These are phyloP conservation scores for Santalum album DNA, from an alignment of 164 flowering plant species.

Conservation along the genomic window DNA sequence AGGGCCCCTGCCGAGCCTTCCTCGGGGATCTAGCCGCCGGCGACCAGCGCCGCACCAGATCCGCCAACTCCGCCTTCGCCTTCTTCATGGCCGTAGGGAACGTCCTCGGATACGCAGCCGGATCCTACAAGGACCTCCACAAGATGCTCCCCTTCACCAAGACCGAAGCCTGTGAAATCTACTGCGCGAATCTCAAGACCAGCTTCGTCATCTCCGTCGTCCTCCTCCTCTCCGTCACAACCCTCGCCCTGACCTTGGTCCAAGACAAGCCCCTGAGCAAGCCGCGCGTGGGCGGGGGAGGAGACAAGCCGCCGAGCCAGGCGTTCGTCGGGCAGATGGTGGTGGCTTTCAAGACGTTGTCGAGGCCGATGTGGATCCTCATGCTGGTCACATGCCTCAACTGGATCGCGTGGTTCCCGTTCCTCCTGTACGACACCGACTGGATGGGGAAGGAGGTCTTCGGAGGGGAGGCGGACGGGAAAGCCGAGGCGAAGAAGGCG, in stretches of 20 bases:
- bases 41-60: constrained; percentile 21
- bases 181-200: constrained; percentile 72
- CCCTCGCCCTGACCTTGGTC: constrained; percentile 28
- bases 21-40: constrained; percentile 49
- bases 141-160: constrained; percentile 47
- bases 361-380: constrained; percentile 52
- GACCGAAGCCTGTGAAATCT: constrained; percentile 54
- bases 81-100: constrained; percentile 89
- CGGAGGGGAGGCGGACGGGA: constrained; percentile 40
- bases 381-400: constrained; percentile 60
- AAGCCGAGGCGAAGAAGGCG: too few species aligned
- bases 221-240: constrained; percentile 34
- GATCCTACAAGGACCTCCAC: constrained; percentile 40
- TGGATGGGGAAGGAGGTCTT: constrained; percentile 88
- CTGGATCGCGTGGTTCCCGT: constrained; percentile 90
- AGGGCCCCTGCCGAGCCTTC: constrained; percentile 59
- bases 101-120: constrained; percentile 68
- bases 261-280: constrained; percentile 23
- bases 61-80: constrained; percentile 44
- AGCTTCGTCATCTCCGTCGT: constrained; percentile 55
- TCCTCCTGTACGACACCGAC: constrained; percentile 60
- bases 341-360: constrained; percentile 30
- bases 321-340: constrained; percentile 38
- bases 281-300: background rate
- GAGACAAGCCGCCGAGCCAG: background rate